Base-by-base conservation (phyloP, 2,329 filamentous ascomycete genomes). In the Apiospora sp. region DNA sequence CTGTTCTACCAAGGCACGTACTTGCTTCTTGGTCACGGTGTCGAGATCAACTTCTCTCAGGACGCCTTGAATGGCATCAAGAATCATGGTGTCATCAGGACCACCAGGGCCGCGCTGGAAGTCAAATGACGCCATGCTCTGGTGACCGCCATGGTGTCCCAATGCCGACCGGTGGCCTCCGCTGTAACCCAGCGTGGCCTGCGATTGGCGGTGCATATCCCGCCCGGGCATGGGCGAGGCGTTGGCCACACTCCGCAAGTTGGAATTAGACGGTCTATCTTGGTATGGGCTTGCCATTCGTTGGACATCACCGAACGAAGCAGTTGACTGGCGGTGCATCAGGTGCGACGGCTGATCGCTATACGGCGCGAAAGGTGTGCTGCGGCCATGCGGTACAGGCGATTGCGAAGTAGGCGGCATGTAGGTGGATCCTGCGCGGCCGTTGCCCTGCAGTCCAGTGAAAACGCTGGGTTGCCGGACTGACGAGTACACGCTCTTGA, bases 1-100 rank as follows among this genome's bases (percentile, higher is more conserved):
- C 86, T 98, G 95, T 85, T 99, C 96, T 16, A 98, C 95, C 64
- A 98, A 88, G 4, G 94, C 95, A 69, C 94, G 89, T 72, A 96
- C 92, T 85, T 98, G 96, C 86, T 99, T 99, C 91, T 98, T 99
- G 8, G 96, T 99, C 68, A 98, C 94, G n/a, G 90, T 96, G 81
- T 99, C 96, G 58, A 99, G 87, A 82, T 99, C 96, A 0, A 98
- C 95, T 79, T 98, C 96, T 22, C 88, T 85, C 74, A 99, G 86
- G 77, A 96, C 96, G 69, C 88, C 86, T 79, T 94, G 93, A 74
- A 98, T 96, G 1, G 94, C 93, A 74, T 97, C 93, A 24, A 94
- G 88, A 75, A 99, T 98, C 74, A 91, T 89, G 67, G 86, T 86
- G 78, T 98, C 95, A 76, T 93, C 94, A 0, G 94, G 93, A 0